These are phyloP conservation scores for Escallonia rubra DNA, from an alignment of 129 eudicot species.

Conservation along the genomic window DNA sequence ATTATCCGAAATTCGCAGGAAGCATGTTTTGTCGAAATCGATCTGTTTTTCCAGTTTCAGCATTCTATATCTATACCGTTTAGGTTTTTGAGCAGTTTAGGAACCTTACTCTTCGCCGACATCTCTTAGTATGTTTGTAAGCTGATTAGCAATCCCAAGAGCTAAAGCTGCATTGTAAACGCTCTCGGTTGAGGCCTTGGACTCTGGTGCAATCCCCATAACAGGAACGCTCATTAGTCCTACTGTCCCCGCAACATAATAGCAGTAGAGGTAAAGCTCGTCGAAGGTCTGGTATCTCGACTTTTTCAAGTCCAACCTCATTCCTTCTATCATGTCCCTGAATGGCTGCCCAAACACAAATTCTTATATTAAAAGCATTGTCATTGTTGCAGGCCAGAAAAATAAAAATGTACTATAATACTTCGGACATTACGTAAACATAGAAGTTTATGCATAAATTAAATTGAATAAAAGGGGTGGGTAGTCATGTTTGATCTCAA, in stretches of 20 bases:
- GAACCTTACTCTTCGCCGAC: constrained; percentile 8
- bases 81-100: background rate
- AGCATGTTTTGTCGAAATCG: background rate
- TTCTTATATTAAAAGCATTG: background rate
- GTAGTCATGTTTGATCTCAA: background rate
- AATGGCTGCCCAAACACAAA: background rate
- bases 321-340: background rate
- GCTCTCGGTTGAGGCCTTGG: constrained; percentile 15
- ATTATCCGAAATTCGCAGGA: too few relatives aligned
- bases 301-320: constrained; percentile 15
- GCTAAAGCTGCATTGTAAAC: constrained; percentile 16
- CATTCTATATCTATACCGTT: too few relatives aligned
- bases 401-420: background rate
- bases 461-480: background rate
- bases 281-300: constrained; percentile 14
- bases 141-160: constrained; percentile 16
- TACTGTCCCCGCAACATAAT: constrained; percentile 15
- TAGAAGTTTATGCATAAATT: background rate
- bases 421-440: background rate
- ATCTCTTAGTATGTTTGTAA: constrained; percentile 12
- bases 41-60: background rate
- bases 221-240: constrained; percentile 10
- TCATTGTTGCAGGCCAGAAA: background rate
- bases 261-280: constrained; percentile 15
- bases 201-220: constrained; percentile 19